Conservation (phyloP, 768 basidiomycete genomes). For the Termitomyces sp. region DNA sequence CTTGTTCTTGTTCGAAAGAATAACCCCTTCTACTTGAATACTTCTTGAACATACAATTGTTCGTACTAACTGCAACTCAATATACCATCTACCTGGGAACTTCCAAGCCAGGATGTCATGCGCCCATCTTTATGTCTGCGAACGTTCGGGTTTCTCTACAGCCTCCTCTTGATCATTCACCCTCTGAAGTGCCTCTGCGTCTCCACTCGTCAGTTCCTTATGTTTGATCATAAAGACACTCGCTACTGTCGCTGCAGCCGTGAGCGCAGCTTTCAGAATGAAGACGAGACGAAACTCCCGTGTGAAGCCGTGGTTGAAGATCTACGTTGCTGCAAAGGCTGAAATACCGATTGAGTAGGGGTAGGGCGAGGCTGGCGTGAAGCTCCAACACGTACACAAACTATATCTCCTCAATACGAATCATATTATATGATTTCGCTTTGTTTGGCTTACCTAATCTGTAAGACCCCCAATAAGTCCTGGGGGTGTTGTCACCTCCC, state of each 20-base stretch:
- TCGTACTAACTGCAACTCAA: background rate
- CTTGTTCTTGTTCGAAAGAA: too few relatives aligned
- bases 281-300: slow-evolving; percentile 56
- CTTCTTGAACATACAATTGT: background rate
- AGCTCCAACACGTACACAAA: too few relatives aligned
- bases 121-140: background rate
- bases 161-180: background rate
- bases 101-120: background rate
- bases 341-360: slow-evolving; percentile 29
- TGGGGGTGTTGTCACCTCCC: too few relatives aligned
- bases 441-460: too few relatives aligned
- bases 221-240: slow-evolving; percentile 59
- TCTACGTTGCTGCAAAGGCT: slow-evolving; percentile 27
- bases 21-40: background rate
- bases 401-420: too few relatives aligned
- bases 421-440: too few relatives aligned
- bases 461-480: too few relatives aligned
- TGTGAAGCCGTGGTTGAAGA: slow-evolving; percentile 49
- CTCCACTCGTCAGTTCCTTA: slow-evolving; percentile 51
- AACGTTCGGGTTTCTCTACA: background rate
- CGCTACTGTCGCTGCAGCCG: slow-evolving; percentile 46
- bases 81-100: background rate
- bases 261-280: slow-evolving; percentile 52
- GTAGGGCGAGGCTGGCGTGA: too few relatives aligned
- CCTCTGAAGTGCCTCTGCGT: slow-evolving; percentile 46